Evolutionary conservation across 768 basidiomycete genomes (phyloP), one percentile per base, ranked within the genome.

Genomic region (Leucocoprinus sp.): DNA sequence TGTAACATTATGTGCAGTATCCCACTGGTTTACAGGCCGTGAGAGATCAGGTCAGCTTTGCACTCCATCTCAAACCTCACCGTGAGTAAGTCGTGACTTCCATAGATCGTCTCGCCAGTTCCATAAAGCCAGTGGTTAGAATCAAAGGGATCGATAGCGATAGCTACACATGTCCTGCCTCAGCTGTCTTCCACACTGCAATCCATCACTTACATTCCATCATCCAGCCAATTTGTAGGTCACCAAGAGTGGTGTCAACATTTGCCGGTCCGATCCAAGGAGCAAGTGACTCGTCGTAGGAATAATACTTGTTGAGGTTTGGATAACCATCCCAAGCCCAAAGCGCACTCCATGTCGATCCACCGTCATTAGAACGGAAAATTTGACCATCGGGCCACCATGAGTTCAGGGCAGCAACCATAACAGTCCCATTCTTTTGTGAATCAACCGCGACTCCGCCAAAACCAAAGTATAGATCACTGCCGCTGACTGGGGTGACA

Each of bases 321-420:
- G 75, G 75, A 50, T 73, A 75, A 15, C 55, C 54, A 8, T 52
- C 55, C 77, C 76, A 81, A 8, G 59, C 62, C 80, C 80, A 83
- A 24, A 83, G 60, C 0, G 69, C 59, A 8, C 73, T 66, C 80
- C 80, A 82, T 1, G 76, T 74, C 37, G 65, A 54, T 31, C 81
- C 81, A 34, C 76, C 64, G 55, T 84, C 61, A 2, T 68, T 75
- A 3, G 76, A 77, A 7, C 80, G 71, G 64, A 70, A 82, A 12
- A 82, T 80, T 49, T 80, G 77, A 12, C 78, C 80, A 52, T 82
- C 79, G 2, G 78, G 80, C 70, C 69, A 76, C 76, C 78, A 79
- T 15, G 70, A 73, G 53, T 78, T 80, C 31, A 82, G 68, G 1
- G 79, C 77, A 35, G 80, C 78, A 8, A 80, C 79, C 81, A 82